Percentiles rank a stretch among this genome's conserved stretches.
Evolutionary conservation across 116 monocot species (phyloP).

Genomic region (Dioscorea cayenensis): DNA sequence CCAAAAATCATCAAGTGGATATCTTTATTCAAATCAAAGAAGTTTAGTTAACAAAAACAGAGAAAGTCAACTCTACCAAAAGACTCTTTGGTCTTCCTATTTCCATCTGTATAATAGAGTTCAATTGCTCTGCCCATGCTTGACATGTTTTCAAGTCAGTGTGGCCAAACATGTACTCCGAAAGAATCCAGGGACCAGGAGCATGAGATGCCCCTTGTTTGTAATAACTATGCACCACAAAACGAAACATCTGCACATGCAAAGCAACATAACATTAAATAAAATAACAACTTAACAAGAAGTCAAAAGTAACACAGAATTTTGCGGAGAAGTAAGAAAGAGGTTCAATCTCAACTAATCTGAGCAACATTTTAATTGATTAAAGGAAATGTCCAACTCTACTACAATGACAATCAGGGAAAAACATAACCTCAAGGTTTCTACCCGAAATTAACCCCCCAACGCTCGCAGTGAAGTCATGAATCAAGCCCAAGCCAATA

Average conservation of each 20-base stretch:
- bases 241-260: slow-evolving; percentile 57
- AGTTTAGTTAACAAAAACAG: neutral
- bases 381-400: neutral
- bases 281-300: neutral
- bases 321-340: neutral
- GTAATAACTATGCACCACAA: slow-evolving; percentile 59
- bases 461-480: slow-evolving; percentile 13
- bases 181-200: slow-evolving; percentile 48
- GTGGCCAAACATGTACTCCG: slow-evolving; percentile 70
- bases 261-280: neutral
- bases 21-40: neutral
- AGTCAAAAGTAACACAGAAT: neutral
- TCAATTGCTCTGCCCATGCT: slow-evolving; percentile 50
- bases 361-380: neutral
- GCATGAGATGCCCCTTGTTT: slow-evolving; percentile 23
- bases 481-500: slow-evolving; percentile 36
- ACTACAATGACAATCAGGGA: neutral
- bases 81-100: slow-evolving; percentile 67
- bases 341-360: neutral
- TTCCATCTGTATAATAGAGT: slow-evolving; percentile 27
- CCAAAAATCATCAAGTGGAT: neutral
- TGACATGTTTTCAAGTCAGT: slow-evolving; percentile 51
- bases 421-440: slow-evolving; percentile 22
- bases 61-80: slow-evolving; percentile 42
- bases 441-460: slow-evolving; percentile 13